A percentile compares a stretch with the other conserved stretches of the same genome.
Conservation (phyloP, 192 early-diverging fungal genomes). For the Mortierella antarctica region DNA sequence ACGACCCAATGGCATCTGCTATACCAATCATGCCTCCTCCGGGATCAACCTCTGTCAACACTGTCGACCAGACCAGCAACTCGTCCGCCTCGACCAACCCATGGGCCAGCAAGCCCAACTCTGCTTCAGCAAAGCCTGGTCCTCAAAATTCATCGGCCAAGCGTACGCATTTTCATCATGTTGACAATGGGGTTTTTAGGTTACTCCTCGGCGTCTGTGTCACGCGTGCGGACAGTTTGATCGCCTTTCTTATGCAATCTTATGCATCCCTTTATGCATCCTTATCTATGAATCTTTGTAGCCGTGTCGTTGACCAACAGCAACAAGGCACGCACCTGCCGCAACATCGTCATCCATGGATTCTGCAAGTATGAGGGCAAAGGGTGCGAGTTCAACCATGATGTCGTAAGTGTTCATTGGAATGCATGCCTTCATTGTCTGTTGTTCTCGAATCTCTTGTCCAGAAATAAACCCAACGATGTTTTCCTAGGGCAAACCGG, state of each 20-base stretch:
- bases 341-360: conserved; percentile 86
- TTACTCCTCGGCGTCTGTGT: too few relatives aligned
- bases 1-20: conserved; percentile 40
- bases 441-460: background rate
- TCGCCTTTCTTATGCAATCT: background rate
- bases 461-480: background rate
- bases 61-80: background rate
- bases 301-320: conserved; percentile 52
- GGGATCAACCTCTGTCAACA: conserved; percentile 3
- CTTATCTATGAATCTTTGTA: background rate
- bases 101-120: conserved; percentile 18
- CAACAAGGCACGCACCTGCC: conserved; percentile 68
- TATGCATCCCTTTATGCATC: background rate
- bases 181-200: too few relatives aligned
- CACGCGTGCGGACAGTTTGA: too few relatives aligned
- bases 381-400: conserved; percentile 89
- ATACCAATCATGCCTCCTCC: conserved; percentile 51
- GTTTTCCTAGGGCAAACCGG: conserved; percentile 31
- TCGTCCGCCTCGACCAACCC: conserved; percentile 16
- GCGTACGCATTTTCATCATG: conserved; percentile 8
- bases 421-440: background rate
- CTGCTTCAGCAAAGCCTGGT: conserved; percentile 1
- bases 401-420: conserved; percentile 59
- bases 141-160: conserved; percentile 12
- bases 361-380: conserved; percentile 86